Conservation (phyloP, 1,284 basidiomycete species). For the Pseudomicrostroma phylloplanum region DNA sequence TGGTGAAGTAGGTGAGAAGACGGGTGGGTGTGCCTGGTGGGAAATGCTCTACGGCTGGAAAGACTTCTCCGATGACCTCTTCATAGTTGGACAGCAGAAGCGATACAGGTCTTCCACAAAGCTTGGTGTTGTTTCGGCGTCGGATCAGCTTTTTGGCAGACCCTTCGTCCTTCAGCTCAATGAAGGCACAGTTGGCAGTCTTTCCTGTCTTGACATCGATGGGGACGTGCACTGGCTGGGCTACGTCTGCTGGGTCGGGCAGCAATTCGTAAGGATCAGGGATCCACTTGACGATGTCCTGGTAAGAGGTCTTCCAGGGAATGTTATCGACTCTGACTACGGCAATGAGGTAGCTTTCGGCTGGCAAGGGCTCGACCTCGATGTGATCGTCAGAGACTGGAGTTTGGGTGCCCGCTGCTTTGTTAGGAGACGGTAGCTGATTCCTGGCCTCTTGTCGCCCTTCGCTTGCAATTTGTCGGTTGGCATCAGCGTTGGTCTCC, state of each 20-base stretch:
- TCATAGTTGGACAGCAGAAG: conserved; percentile 9
- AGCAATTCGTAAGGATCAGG: conserved; percentile 12
- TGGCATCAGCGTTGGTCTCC: too few relatives aligned
- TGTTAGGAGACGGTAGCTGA: too few relatives aligned
- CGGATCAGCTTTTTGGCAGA: conserved; percentile 16
- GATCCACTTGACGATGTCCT: conserved; percentile 13
- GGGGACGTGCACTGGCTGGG: conserved; percentile 14
- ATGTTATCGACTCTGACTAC: conserved; percentile 18
- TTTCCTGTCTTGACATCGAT: conserved; percentile 15
- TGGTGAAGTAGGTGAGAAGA: conserved; percentile 8
- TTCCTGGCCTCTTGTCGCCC: too few relatives aligned
- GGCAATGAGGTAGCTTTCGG: background rate
- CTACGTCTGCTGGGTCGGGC: background rate
- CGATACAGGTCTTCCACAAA: conserved; percentile 14
- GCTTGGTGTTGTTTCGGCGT: conserved; percentile 16
- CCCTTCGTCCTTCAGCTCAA: conserved; percentile 11
- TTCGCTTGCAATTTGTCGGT: too few relatives aligned
- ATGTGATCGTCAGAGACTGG: too few relatives aligned
- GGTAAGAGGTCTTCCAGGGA: conserved; percentile 14
- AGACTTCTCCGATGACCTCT: conserved; percentile 10
- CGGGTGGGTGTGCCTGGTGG: conserved; percentile 1
- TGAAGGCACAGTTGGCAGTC: conserved; percentile 17
- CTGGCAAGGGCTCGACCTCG: too few relatives aligned
- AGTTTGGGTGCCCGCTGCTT: too few relatives aligned
- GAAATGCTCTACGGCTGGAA: background rate